Base-by-base conservation (phyloP, 306 rosid genomes). In the Cicer bijugum region DNA sequence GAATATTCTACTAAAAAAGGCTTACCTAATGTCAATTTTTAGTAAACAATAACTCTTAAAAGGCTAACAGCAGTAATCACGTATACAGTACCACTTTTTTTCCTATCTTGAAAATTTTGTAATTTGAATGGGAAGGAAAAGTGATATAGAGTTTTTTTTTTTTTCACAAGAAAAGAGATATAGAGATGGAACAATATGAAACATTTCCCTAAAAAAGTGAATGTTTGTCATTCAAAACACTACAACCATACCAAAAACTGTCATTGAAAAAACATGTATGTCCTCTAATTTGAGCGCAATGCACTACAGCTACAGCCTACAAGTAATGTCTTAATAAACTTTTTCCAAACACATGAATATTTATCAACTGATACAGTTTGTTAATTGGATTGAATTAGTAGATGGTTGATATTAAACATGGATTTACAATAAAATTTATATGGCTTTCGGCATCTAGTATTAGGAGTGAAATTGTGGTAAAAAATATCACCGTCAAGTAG, bases 381-480 rank as follows among this genome's bases (percentile, higher is more conserved):
- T 23, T 66, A 48, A 50, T 12, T 51, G 14, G 8, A 71, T 69
- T 55, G 39, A 71, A 69, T 45, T 43, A 63, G 46, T 51, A 15
- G 39, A 11, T 48, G 45, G 59, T 7, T 68, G 74, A 46, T 79
- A 75, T 56, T 33, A 47, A 61, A 56, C 12, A 5, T 75, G 16
- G 15, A 9, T 55, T 69, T 78, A 52, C 45, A 45, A 42, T 23
- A 65, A 51, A 59, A 42, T 42, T 23, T n/a, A n/a, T 43, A 47
- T 51, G 37, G 42, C 17, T 73, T 59, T 20, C 23, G 57, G 48
- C 5, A 2, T 44, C 53, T 68, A 44, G 40, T 14, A 53, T 28
- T 47, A 42, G 7, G 48, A 82, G 19, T 17, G 65, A 53, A 61
- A 61, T 20, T 14, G 46, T 6, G 12, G 14, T 11, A 43, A 43